Percentiles rank a stretch among this genome's conserved stretches.
Conservation (phyloP, 805 yeast species). For the Jamesozyma rosinii region DNA sequence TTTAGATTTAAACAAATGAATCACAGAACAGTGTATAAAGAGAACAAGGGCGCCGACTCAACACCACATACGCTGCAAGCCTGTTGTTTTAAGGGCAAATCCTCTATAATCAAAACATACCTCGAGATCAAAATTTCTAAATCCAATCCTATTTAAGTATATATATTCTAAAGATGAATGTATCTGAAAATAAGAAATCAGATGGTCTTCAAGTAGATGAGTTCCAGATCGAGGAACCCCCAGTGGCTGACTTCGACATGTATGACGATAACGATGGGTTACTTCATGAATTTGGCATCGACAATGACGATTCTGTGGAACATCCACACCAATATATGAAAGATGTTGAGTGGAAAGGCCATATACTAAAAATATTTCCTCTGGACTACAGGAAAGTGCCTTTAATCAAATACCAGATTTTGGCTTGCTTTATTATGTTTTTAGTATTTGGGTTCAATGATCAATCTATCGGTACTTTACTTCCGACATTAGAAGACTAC, state of each 20-base stretch:
- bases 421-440: conserved; percentile 24
- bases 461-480: conserved; percentile 28
- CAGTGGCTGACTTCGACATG: background rate
- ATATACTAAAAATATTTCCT: conserved; percentile 19
- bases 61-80: no score
- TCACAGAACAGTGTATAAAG: no score
- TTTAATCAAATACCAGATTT: conserved; percentile 24
- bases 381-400: conserved; percentile 20
- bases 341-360: conserved; percentile 23
- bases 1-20: no score
- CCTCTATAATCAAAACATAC: no score
- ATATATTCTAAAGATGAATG: no score
- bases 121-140: no score
- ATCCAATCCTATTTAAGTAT: no score
- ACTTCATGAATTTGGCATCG: background rate
- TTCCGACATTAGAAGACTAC: conserved; percentile 24
- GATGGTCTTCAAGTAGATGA: background rate
- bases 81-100: no score
- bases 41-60: no score
- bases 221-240: background rate
- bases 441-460: conserved; percentile 29
- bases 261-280: background rate
- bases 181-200: background rate
- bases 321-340: conserved; percentile 2
- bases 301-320: background rate